Evolutionary conservation across 78 protist species (phyloP), one percentile per base, ranked within the genome.

Genomic region (Dictyostelium capitatum): DNA sequence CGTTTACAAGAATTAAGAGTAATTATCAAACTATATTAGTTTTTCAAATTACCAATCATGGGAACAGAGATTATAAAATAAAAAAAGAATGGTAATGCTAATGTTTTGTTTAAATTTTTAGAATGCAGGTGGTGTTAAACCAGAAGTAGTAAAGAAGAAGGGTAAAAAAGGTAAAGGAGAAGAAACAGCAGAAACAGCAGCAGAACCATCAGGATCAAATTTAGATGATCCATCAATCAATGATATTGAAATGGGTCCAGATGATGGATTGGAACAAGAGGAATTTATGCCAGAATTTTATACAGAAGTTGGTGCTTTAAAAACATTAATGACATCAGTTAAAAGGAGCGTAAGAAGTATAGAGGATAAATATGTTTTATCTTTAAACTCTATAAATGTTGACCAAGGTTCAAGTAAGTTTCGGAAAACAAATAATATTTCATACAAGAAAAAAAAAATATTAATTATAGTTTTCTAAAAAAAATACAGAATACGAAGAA

Each of bases 271-370:
- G n/a, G 81, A 59, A 37, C 9, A 32, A 11, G 90, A 91, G 19
- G 95, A 83, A 20, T 91, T 91, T 46, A 91, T 91, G 95, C 95
- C 89, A 56, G 95, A 91, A 50, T 91, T 91, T 79, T 91, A 83
- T 78, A 73, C 73, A 57, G 95, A 91, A 20, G 95, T 91, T 43
- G 89, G 95, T 72, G 65, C 51, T 19, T 53, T 91, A 20, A 91
- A 91, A 46, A 79, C 84, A 19, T 25, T 47, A 59, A 91, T 91
- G 95, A 57, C 95, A 4, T 53, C 90, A n/a, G 56, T 91, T 20
- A 73, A 82, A 46, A 91, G 79, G 72, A 91, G 84, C 69, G 74
- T 91, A 48, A 91, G 83, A 79, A 67, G 62, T 46, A 91, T 91
- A 47, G 95, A 91, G 32, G 95, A 91, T 11, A 81, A 75, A 65